phyloP scores from a whole-genome alignment of 371 early-diverging fungal genomes.

The Catenaria anguillulae region DNA sequence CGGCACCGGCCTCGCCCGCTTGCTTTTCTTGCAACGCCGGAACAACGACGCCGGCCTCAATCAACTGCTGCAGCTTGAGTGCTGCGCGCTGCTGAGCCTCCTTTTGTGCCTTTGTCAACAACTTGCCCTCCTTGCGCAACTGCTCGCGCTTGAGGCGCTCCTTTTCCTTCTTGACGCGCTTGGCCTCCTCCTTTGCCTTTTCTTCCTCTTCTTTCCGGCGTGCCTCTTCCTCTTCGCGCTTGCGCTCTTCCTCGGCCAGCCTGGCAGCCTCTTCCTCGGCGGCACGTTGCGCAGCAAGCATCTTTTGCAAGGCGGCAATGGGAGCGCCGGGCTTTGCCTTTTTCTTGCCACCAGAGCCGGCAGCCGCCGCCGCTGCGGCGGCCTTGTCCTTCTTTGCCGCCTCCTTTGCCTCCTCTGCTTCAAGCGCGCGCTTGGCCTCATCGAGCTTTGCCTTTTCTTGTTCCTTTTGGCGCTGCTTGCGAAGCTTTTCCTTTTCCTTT shows the following conservation, averaged over 20 bases:
- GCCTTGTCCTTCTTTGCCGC: constrained; percentile 3
- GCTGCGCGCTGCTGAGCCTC: constrained; percentile 59
- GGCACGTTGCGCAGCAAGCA: constrained; percentile 44
- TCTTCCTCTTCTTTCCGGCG: constrained; percentile 33
- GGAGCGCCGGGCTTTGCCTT: constrained; percentile 13
- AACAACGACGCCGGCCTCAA: constrained; percentile 63
- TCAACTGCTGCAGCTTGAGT: constrained; percentile 57
- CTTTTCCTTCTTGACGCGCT: constrained; percentile 52
- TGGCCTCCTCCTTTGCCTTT: constrained; percentile 39
- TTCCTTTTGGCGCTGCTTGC: constrained; percentile 29
- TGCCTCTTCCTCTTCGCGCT: constrained; percentile 37
- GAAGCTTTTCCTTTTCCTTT: constrained; percentile 37
- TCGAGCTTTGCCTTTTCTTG: constrained; percentile 18
- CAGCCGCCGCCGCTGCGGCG: constrained; percentile 9
- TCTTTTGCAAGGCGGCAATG: constrained; percentile 48
- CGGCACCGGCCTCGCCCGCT: constrained; percentile 19
- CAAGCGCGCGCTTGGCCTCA: constrained; percentile 5
- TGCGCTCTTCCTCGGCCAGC: constrained; percentile 39
- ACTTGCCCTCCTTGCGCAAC: constrained; percentile 78
- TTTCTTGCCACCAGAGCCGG: constrained; percentile 15
- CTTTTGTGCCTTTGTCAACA: constrained; percentile 84
- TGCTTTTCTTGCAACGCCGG: constrained; percentile 39
- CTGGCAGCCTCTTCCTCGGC: constrained; percentile 37
- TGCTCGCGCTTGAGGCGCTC: constrained; percentile 68
- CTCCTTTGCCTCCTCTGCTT: constrained; percentile 12